phyloP scores from a whole-genome alignment of 2,329 filamentous ascomycete species.

The Calonectria multiphialidica region DNA sequence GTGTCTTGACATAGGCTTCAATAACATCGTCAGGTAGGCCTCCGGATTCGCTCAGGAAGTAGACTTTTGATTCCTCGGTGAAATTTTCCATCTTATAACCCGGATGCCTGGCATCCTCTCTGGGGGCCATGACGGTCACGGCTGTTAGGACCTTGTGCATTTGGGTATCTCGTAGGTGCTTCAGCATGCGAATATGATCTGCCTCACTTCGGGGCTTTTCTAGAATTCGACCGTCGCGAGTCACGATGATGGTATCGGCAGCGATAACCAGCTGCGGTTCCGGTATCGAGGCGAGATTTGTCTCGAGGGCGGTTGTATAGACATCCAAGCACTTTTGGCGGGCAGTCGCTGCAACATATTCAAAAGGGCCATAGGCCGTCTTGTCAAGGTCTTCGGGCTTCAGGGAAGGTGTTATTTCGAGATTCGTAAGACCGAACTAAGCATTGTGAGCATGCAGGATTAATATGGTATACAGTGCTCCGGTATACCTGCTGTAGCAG shows the following conservation, averaged over 20 bases:
- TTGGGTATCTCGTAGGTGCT: constrained; percentile 80
- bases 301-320: constrained; percentile 61
- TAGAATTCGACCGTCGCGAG: constrained; percentile 79
- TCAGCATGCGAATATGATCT: constrained; percentile 88
- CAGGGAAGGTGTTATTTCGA: constrained; percentile 87
- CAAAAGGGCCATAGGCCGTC: constrained; percentile 77
- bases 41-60: constrained; percentile 76
- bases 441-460: constrained; percentile 20
- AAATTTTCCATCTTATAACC: constrained; percentile 86
- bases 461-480: background rate
- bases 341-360: constrained; percentile 92
- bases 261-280: constrained; percentile 90
- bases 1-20: constrained; percentile 80
- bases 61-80: constrained; percentile 93
- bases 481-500: constrained; percentile 76
- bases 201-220: constrained; percentile 90
- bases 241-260: constrained; percentile 91
- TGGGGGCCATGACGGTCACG: constrained; percentile 84
- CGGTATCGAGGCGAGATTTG: constrained; percentile 56
- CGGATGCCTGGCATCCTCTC: constrained; percentile 83
- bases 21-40: constrained; percentile 83
- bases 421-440: constrained; percentile 81
- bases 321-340: constrained; percentile 85
- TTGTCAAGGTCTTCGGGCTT: constrained; percentile 91
- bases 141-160: constrained; percentile 89